Evolutionary conservation across 1,139 yeast genomes (phyloP).

Genomic region (Scheffersomyces illinoinensis): DNA sequence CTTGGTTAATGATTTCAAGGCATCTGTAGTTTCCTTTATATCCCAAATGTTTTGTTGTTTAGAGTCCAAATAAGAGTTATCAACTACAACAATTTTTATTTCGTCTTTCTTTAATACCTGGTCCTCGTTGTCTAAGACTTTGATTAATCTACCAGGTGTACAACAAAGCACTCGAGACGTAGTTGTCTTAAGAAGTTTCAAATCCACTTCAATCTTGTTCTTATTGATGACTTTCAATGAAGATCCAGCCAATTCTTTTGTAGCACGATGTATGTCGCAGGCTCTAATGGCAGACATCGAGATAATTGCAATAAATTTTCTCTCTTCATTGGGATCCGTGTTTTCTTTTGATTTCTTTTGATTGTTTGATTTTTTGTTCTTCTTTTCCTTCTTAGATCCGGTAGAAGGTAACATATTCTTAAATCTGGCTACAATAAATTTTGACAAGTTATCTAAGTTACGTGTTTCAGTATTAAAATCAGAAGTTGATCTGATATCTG

Average conservation of each 20-base stretch:
- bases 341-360: conserved; percentile 10
- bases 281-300: conserved; percentile 73
- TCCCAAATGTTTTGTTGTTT: conserved; percentile 70
- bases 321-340: conserved; percentile 18
- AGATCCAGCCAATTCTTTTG: conserved; percentile 53
- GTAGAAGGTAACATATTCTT: conserved; percentile 43
- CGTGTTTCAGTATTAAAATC: conserved; percentile 47
- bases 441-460: conserved; percentile 45
- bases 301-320: conserved; percentile 56
- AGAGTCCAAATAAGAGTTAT: conserved; percentile 61
- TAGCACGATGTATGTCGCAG: conserved; percentile 69
- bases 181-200: conserved; percentile 50
- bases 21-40: conserved; percentile 43
- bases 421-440: conserved; percentile 45
- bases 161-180: conserved; percentile 57
- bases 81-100: conserved; percentile 59
- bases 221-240: conserved; percentile 68
- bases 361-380: conserved; percentile 23
- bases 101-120: conserved; percentile 45
- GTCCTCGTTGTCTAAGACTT: conserved; percentile 45
- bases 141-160: conserved; percentile 63
- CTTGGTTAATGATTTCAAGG: conserved; percentile 42
- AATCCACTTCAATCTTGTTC: conserved; percentile 62
- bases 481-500: conserved; percentile 51
- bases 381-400: conserved; percentile 23